phyloP scores from a whole-genome alignment of 2,329 filamentous ascomycete genomes.

The Pestalotiopsis sp. region DNA sequence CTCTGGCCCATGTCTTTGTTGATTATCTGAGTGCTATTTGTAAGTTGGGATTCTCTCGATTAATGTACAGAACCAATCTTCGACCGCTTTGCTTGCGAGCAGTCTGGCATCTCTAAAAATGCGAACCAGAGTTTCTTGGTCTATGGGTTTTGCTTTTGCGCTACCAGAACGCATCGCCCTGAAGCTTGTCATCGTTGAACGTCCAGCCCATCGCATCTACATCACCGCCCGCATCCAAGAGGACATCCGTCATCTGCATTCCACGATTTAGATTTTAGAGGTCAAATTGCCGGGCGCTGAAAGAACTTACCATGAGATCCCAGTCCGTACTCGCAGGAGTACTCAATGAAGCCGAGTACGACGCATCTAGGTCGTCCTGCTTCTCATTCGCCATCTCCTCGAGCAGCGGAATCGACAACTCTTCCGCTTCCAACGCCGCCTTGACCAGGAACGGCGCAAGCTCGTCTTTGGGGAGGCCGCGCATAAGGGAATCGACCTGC shows the following conservation, averaged over 20 bases:
- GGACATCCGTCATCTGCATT: neutral
- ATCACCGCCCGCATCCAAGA: neutral
- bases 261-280: neutral
- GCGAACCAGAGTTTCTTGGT: neutral
- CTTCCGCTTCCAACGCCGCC: neutral
- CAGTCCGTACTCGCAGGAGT: neutral
- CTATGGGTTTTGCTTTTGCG: neutral
- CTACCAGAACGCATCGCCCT: conserved; percentile 13
- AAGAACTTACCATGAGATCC: conserved; percentile 4
- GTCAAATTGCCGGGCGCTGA: neutral
- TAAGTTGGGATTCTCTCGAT: too few species aligned
- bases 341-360: neutral
- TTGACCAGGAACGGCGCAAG: neutral
- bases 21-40: too few species aligned
- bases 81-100: too few species aligned
- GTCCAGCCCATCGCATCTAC: neutral
- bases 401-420: neutral
- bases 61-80: too few species aligned
- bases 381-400: neutral
- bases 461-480: neutral
- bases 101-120: too few species aligned
- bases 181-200: conserved; percentile 19
- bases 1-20: too few species aligned
- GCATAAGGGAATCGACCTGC: neutral
- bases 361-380: neutral